Conservation (phyloP, 2,329 filamentous ascomycete species). For the Xenosphaeropsis pyriputrescens region DNA sequence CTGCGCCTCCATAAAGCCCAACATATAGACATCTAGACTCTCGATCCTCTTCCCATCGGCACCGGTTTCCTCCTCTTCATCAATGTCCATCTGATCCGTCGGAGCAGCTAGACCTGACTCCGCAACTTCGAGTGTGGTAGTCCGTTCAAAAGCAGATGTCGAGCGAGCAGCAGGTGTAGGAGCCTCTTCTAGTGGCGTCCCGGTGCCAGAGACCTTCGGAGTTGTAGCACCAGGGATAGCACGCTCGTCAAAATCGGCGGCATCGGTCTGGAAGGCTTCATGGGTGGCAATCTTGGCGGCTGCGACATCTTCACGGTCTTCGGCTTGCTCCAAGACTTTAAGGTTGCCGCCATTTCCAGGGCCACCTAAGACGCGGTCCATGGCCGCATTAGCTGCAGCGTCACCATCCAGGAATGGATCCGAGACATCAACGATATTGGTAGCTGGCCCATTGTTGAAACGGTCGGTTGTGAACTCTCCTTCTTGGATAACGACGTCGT, state of each 20-base stretch:
- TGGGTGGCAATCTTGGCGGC: constrained; percentile 80
- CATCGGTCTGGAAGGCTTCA: constrained; percentile 72
- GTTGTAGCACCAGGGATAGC: constrained; percentile 18
- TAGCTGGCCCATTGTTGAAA: constrained; percentile 48
- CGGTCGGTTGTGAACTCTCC: constrained; percentile 97
- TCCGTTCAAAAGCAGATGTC: background rate
- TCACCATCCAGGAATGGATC: constrained; percentile 42
- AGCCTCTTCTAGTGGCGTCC: constrained; percentile 12
- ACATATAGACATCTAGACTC: constrained; percentile 63
- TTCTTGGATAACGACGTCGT: constrained; percentile 96
- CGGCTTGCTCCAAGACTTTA: constrained; percentile 71
- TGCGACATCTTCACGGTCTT: constrained; percentile 82
- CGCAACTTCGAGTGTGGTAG: background rate
- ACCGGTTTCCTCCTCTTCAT: constrained; percentile 34
- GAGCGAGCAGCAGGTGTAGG: constrained; percentile 7
- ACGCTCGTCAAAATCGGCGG: constrained; percentile 69
- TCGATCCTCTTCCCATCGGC: constrained; percentile 41
- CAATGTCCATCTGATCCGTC: constrained; percentile 11
- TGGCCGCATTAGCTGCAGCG: constrained; percentile 64
- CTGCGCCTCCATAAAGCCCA: constrained; percentile 50
- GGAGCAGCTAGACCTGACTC: constrained; percentile 17
- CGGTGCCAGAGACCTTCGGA: constrained; percentile 9
- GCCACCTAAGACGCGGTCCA: constrained; percentile 67
- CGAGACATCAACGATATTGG: constrained; percentile 54
- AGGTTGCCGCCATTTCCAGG: constrained; percentile 44